Base-by-base conservation (phyloP, 768 basidiomycete genomes). In the Rhodosporidiobolus odoratus region DNA sequence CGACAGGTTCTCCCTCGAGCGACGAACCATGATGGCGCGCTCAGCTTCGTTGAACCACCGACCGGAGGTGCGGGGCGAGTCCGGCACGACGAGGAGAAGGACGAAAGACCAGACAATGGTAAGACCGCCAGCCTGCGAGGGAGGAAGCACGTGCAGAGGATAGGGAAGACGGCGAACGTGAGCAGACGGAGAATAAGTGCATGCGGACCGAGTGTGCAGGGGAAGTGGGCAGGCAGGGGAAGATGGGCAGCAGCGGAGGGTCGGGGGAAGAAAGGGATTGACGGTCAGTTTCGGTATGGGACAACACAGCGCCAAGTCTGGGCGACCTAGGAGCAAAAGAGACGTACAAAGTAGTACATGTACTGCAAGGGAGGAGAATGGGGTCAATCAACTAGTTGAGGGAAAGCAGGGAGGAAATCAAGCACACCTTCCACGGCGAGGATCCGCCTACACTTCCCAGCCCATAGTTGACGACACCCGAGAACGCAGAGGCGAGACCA, bases 401-500 rank as follows among this genome's bases (percentile, higher is more conserved):
- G 23, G 12, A 50, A 10, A n/a, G 48, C 12, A 50, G 23, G 48
- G 48, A 23, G 48, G 48, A n/a, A 50, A 50, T 19, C 12, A 50
- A 7, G 48, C 43, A 23, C 16, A 52, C 25, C 52, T 81, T 80
- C 80, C 80, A 81, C 0, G 76, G 75, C 25, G 75, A 66, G 5
- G 75, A 61, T 0, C 76, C 70, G 4, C 64, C 62, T 2, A 76
- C 77, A 37, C 73, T 63, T 3, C 80, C 81, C 4, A 81, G 69
- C 1, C 80, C 81, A 62, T 78, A 81, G 74, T 80, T 81, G 69
- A 82, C 76, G 32, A 79, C 60, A 21, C 80, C 79, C 0, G 77
- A 77, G 67, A 81, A 77, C 69, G 80, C 79, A 25, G 76, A 76
- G 70, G 81, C 81, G 50, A 82, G 75, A 2, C 79, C 78, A 1